Conservation (phyloP, 2,329 filamentous ascomycete species). For the Moelleriella libera region DNA sequence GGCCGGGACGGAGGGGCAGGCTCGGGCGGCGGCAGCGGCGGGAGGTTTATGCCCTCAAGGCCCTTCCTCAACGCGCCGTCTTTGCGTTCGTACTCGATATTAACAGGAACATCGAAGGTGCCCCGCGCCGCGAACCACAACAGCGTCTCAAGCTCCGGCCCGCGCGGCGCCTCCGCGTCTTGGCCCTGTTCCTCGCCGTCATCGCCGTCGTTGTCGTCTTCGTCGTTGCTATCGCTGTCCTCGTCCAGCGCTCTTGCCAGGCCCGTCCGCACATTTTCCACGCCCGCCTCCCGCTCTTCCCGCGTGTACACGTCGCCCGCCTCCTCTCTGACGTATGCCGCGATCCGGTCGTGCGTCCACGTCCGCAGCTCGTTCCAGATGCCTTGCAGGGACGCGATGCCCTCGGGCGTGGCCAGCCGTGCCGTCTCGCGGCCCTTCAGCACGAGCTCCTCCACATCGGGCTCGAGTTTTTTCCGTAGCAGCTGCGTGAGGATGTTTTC, state of each 20-base stretch:
- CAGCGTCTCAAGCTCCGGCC: conserved; percentile 29
- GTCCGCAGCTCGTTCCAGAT: conserved; percentile 38
- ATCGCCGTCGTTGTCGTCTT: conserved; percentile 42
- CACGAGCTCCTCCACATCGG: conserved; percentile 60
- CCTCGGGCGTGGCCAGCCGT: conserved; percentile 26
- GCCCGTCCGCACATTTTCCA: conserved; percentile 60
- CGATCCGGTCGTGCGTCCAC: conserved; percentile 26
- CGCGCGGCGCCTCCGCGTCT: conserved; percentile 1
- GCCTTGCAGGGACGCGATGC: conserved; percentile 28
- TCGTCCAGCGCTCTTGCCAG: conserved; percentile 41
- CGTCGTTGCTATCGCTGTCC: conserved; percentile 40
- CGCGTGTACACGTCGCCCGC: conserved; percentile 53
- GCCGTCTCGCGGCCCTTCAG: conserved; percentile 42
- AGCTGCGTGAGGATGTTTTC: conserved; percentile 53
- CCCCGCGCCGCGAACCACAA: conserved; percentile 31
- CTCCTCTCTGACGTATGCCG: conserved; percentile 26
- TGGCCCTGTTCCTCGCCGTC: conserved; percentile 13
- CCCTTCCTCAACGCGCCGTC: conserved; percentile 14
- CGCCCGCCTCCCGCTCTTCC: conserved; percentile 51
- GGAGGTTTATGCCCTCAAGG: conserved; percentile 20
- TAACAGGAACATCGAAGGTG: conserved; percentile 28
- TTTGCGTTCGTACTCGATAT: conserved; percentile 28
- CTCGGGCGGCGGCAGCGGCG: conserved; percentile 4
- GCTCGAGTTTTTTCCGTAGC: conserved; percentile 73
- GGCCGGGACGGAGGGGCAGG: too few relatives aligned